A percentile compares a stretch with the other conserved stretches of the same genome.
phyloP scores from a whole-genome alignment of 2,329 filamentous ascomycete species.

The Fusarium gaditjirri region DNA sequence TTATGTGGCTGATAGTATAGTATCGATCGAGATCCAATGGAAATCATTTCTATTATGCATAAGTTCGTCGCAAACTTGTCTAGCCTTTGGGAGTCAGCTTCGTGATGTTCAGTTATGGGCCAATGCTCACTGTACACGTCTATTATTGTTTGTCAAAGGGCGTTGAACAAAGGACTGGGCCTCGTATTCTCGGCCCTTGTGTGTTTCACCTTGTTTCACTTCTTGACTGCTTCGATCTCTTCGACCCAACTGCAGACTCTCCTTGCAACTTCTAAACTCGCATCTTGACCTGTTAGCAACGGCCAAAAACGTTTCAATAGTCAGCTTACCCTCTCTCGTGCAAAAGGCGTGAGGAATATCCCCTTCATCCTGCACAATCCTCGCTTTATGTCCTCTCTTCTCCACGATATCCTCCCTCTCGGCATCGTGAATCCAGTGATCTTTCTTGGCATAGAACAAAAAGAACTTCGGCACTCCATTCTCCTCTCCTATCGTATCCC shows the following conservation, averaged over 20 bases:
- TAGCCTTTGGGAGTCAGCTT: constrained; percentile 3
- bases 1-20: constrained; percentile 11
- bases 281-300: constrained; percentile 21
- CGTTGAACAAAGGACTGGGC: neutral
- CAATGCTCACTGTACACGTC: constrained; percentile 10
- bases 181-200: neutral
- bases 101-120: neutral
- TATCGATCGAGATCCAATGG: constrained; percentile 15
- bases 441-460: constrained; percentile 68
- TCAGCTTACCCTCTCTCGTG: constrained; percentile 50
- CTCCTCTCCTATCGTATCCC: constrained; percentile 54
- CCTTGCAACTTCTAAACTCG: constrained; percentile 33
- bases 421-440: constrained; percentile 70
- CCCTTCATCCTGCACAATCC: constrained; percentile 65
- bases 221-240: constrained; percentile 20
- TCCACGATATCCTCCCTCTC: constrained; percentile 67
- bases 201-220: neutral
- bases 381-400: constrained; percentile 54
- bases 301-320: neutral
- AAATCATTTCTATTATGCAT: constrained; percentile 11
- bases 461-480: constrained; percentile 60
- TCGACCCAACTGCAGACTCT: constrained; percentile 27
- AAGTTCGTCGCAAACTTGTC: constrained; percentile 17
- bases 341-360: constrained; percentile 71
- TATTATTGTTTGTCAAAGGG: neutral